phyloP scores from a whole-genome alignment of 2,329 filamentous ascomycete species.

The Microdochium paspali region DNA sequence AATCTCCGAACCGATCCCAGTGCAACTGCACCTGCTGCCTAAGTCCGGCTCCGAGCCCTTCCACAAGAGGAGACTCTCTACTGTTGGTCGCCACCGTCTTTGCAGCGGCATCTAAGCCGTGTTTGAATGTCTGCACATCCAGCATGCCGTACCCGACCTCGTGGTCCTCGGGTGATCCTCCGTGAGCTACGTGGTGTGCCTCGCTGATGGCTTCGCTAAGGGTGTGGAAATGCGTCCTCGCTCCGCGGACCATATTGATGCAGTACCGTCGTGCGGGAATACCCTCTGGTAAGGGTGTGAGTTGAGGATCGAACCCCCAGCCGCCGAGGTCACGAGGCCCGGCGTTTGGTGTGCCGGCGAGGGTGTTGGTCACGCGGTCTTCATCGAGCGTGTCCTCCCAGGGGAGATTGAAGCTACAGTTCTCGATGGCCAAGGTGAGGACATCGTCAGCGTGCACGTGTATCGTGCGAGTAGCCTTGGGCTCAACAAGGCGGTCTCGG shows the following conservation, averaged over 20 bases:
- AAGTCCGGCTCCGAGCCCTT: background rate
- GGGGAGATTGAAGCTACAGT: slow-evolving; percentile 22
- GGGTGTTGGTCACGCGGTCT: background rate
- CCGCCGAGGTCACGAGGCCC: slow-evolving; percentile 8
- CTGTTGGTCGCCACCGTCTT: background rate
- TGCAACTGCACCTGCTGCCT: slow-evolving; percentile 4
- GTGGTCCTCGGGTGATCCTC: background rate
- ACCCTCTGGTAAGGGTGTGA: slow-evolving; percentile 9
- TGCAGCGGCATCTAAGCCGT: slow-evolving; percentile 1
- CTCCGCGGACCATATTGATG: slow-evolving; percentile 8
- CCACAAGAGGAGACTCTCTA: slow-evolving; percentile 1
- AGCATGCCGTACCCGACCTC: background rate
- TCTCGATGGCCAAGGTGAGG: slow-evolving; percentile 18
- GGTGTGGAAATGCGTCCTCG: background rate
- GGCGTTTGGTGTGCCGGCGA: slow-evolving; percentile 3
- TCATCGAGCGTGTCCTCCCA: slow-evolving; percentile 12
- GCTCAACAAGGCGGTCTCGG: slow-evolving; percentile 5
- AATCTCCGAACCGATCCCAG: slow-evolving; percentile 18
- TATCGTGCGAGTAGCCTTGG: slow-evolving; percentile 11
- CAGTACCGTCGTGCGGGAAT: slow-evolving; percentile 12
- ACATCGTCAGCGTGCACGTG: slow-evolving; percentile 15
- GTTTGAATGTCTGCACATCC: slow-evolving; percentile 5
- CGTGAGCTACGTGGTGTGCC: slow-evolving; percentile 3
- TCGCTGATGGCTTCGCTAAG: slow-evolving; percentile 3
- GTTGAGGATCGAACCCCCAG: slow-evolving; percentile 19